Percentiles rank a stretch among this genome's conserved stretches.
Evolutionary conservation across 768 basidiomycete genomes (phyloP).

Genomic region (Sporobolomyces pararoseus): DNA sequence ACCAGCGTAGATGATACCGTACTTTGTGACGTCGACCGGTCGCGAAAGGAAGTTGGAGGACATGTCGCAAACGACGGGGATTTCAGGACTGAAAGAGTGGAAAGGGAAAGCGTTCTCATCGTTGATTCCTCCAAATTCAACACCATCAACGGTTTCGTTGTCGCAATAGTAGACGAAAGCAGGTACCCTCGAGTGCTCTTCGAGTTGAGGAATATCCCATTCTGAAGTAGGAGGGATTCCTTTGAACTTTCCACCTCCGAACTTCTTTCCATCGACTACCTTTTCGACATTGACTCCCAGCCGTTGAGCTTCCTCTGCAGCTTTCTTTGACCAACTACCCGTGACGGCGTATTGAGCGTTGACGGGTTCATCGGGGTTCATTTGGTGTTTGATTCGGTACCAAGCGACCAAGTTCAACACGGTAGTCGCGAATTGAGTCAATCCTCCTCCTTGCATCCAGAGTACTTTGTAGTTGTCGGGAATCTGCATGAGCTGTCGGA

Average conservation of each 20-base stretch:
- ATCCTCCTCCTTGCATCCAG: slow-evolving; percentile 92
- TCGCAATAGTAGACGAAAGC: slow-evolving; percentile 97
- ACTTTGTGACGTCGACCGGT: slow-evolving; percentile 66
- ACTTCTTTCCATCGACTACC: slow-evolving; percentile 63
- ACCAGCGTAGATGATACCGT: slow-evolving; percentile 92
- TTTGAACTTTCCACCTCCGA: slow-evolving; percentile 54
- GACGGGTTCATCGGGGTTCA: slow-evolving; percentile 56
- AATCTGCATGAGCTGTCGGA: slow-evolving; percentile 72
- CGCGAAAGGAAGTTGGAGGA: slow-evolving; percentile 96
- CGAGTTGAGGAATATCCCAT: slow-evolving; percentile 63
- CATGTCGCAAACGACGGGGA: slow-evolving; percentile 87
- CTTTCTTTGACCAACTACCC: slow-evolving; percentile 87
- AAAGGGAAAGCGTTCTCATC: slow-evolving; percentile 68
- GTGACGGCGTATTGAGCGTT: slow-evolving; percentile 84
- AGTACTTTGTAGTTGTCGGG: slow-evolving; percentile 80
- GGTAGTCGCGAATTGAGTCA: slow-evolving; percentile 83
- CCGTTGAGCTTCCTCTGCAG: slow-evolving; percentile 72
- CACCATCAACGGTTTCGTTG: slow-evolving; percentile 96
- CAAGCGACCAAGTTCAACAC: slow-evolving; percentile 86
- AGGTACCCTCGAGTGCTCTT: slow-evolving; percentile 55
- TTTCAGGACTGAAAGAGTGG: slow-evolving; percentile 48
- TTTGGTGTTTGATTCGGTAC: slow-evolving; percentile 70
- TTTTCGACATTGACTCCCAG: slow-evolving; percentile 64
- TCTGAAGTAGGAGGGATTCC: slow-evolving; percentile 65
- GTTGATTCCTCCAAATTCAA: slow-evolving; percentile 64